Evolutionary conservation across 2,329 filamentous ascomycete species (phyloP), one percentile per base, ranked within the genome.

Genomic region (Emergomyces africanus): DNA sequence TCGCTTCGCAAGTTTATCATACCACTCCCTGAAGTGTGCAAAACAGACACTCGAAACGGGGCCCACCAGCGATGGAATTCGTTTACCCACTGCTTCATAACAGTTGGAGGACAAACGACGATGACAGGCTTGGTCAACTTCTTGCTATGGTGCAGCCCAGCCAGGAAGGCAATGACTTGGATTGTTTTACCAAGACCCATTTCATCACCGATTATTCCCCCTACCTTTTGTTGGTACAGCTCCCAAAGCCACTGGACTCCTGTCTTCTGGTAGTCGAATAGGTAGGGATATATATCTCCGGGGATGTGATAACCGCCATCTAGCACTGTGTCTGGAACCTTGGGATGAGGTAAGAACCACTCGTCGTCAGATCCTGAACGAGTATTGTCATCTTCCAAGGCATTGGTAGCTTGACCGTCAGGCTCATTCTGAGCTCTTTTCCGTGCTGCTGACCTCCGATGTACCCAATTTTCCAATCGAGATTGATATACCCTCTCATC

Each of bases 41-140:
- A 72, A 62, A 99, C 97, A 0, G 91, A 95, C 5, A 99, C 94
- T 48, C 95, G 83, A 37, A 99, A 78, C n/a, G 94, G 87, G n/a
- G 94, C 94, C 95, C 95, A 99, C 95, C 95, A 99, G 14, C 87
- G 85, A 73, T 99, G 95, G 66, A 99, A 97, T 69, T 99, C 94
- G 64, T 95, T 95, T 14, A 96, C 94, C 94, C 94, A 99, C 71
- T 99, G 94, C 62, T 90, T 88, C 76, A 99, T 86, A 28, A 99
- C 87, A 0, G 94, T 99, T 3, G 92, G 92, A 1, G 94, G 94
- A 56, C 90, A 91, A 3, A 99, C 90, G 8, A 99, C 83, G 61
- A 99, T 89, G 49, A 95, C 85, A 0, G 94, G 94, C 61, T 89
- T 89, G 25, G 81, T 83, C 25, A 97, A 81, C 67, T 85, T 88